Conservation (phyloP, 2,329 filamentous ascomycete genomes). For the Monilinia fructicola region DNA sequence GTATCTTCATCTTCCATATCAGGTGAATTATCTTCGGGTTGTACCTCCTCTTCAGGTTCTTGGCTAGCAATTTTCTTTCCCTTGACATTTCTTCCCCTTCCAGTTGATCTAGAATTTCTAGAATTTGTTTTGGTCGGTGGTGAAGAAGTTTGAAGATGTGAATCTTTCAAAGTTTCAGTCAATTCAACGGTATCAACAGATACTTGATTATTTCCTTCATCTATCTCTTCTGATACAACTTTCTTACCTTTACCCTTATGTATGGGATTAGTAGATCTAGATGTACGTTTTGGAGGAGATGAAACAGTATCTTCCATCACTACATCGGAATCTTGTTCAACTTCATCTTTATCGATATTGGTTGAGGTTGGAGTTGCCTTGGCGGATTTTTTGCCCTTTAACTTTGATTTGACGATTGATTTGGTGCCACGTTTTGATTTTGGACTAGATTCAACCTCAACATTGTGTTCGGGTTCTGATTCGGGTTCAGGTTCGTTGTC, state of each 20-base stretch:
- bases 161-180: neutral
- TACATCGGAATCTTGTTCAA: conserved; percentile 21
- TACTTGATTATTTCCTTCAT: conserved; percentile 16
- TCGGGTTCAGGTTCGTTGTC: conserved; percentile 4
- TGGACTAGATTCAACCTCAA: neutral
- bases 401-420: neutral
- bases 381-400: neutral
- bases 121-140: neutral
- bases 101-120: conserved; percentile 12
- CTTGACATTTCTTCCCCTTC: neutral
- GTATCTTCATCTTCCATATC: conserved; percentile 18
- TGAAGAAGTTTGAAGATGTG: conserved; percentile 1
- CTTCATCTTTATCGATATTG: conserved; percentile 10
- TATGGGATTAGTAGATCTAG: conserved; percentile 9
- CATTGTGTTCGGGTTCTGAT: neutral
- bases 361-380: neutral
- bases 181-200: conserved; percentile 8
- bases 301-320: conserved; percentile 14
- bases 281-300: neutral
- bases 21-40: too few species aligned
- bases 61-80: neutral
- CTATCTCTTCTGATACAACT: conserved; percentile 5
- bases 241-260: neutral
- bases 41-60: conserved; percentile 37
- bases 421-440: conserved; percentile 11